phyloP scores from a whole-genome alignment of 1,284 basidiomycete genomes.

The Tilletia walkeri region DNA sequence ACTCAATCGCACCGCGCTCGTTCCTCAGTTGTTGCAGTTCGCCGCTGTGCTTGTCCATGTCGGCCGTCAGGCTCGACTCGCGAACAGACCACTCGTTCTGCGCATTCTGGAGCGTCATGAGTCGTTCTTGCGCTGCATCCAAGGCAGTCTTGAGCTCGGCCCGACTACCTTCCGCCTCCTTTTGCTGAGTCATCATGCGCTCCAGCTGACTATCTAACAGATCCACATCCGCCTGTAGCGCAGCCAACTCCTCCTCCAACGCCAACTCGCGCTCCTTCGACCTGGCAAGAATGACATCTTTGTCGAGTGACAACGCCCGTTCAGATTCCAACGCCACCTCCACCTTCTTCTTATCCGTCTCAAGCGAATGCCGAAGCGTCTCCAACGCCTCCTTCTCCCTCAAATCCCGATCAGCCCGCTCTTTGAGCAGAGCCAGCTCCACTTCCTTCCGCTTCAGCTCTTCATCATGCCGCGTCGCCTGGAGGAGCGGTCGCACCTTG shows the following conservation, averaged over 20 bases:
- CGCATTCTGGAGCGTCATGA: constrained; percentile 74
- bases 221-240: constrained; percentile 79
- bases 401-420: constrained; percentile 51
- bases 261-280: constrained; percentile 80
- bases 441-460: constrained; percentile 84
- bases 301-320: constrained; percentile 74
- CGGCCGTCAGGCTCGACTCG: constrained; percentile 59
- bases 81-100: constrained; percentile 68
- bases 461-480: constrained; percentile 87
- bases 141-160: constrained; percentile 70
- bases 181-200: constrained; percentile 63
- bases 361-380: constrained; percentile 42
- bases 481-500: constrained; percentile 83
- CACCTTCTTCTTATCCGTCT: constrained; percentile 58
- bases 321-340: constrained; percentile 81
- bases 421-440: constrained; percentile 67
- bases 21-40: constrained; percentile 34
- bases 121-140: constrained; percentile 77
- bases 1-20: constrained; percentile 31
- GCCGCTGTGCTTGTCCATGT: constrained; percentile 36
- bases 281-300: constrained; percentile 78
- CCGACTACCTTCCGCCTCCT: constrained; percentile 62
- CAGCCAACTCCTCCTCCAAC: constrained; percentile 78
- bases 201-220: constrained; percentile 81
- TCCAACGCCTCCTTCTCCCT: constrained; percentile 46